Evolutionary conservation across 2,329 filamentous ascomycete species (phyloP).

Genomic region (Alternaria postmessia): DNA sequence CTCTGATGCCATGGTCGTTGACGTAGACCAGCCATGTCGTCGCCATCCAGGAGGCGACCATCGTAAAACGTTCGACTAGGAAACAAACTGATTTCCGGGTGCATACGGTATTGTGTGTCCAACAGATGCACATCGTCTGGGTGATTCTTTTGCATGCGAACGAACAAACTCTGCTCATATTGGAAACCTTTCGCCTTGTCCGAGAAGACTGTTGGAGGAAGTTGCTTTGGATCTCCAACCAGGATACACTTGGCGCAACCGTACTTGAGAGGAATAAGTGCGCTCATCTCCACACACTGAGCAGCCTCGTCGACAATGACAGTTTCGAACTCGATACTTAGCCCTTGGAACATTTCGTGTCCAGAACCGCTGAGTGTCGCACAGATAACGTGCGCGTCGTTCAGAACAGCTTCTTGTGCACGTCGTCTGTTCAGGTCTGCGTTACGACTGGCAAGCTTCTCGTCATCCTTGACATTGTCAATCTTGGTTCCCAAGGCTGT

Average conservation of each 20-base stretch:
- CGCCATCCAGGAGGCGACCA: conserved; percentile 82
- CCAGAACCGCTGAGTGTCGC: conserved; percentile 94
- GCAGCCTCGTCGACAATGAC: conserved; percentile 98
- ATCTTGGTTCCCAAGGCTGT: conserved; percentile 80
- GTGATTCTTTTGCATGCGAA: conserved; percentile 95
- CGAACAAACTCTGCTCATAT: conserved; percentile 98
- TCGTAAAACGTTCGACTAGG: conserved; percentile 95
- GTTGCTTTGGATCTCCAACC: conserved; percentile 95
- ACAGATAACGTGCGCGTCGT: conserved; percentile 90
- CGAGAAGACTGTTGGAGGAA: conserved; percentile 94
- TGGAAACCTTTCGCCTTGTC: conserved; percentile 91
- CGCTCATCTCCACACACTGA: conserved; percentile 96
- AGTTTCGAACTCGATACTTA: conserved; percentile 97
- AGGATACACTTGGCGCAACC: conserved; percentile 96
- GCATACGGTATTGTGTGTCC: conserved; percentile 99
- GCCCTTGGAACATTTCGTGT: conserved; percentile 94
- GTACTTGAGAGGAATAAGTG: conserved; percentile 96
- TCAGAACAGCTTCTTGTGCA: conserved; percentile 89
- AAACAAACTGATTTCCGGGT: conserved; percentile 92
- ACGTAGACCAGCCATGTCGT: conserved; percentile 79
- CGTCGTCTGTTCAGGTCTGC: conserved; percentile 84
- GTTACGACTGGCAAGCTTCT: conserved; percentile 81
- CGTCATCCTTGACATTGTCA: conserved; percentile 85
- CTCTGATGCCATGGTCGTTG: conserved; percentile 85
- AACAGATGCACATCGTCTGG: conserved; percentile 88